Evolutionary conservation across 176 grass and related monocot species (phyloP), one percentile per base, ranked within the genome.

Genomic region (Cymbopogon citratus): DNA sequence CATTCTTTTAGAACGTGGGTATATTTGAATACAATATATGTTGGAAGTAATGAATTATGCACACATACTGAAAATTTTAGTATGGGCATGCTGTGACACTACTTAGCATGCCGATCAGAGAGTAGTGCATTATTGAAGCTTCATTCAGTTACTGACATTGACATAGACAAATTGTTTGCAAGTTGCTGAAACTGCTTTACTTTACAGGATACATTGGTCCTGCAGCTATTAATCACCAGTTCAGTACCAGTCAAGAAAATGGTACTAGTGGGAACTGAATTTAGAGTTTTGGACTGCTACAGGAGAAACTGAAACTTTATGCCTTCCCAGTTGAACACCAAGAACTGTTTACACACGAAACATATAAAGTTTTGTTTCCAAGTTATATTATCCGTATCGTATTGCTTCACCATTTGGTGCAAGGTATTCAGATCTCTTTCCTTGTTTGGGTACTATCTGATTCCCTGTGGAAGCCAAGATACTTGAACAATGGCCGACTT

Each of bases 351-450:
- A 80, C 84, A 80, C 26, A 11, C 49, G 29, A 66, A 75, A 75
- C 84, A 63, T 46, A 49, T 63, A 83, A 82, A 83, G 79, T 73
- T 86, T 52, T 61, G 59, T 82, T 43, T 77, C 31, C 48, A 12
- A 49, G 45, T 73, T 64, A 73, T 57, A 74, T 68, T 83, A 74
- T 87, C 71, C 14, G 29, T 31, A 80, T 79, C 52, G 5, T 75
- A 38, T 90, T 87, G 80, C 69, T 90, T 90, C 80, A 75, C 43
- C 71, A 44, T 85, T 54, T 85, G 87, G 87, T 79, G 68, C 81
- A 88, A 88, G 82, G 64, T 83, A 69, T 87, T 86, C 74, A 80
- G 74, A 90, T 75, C 73, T 87, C 84, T 86, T 64, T 90, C 62
- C 75, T 43, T 83, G 46, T 83, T 75, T 60, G 69, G 80, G 75